Evolutionary conservation across 345 rosid species (phyloP), one percentile per base, ranked within the genome.

Genomic region (Noccaea caerulescens): DNA sequence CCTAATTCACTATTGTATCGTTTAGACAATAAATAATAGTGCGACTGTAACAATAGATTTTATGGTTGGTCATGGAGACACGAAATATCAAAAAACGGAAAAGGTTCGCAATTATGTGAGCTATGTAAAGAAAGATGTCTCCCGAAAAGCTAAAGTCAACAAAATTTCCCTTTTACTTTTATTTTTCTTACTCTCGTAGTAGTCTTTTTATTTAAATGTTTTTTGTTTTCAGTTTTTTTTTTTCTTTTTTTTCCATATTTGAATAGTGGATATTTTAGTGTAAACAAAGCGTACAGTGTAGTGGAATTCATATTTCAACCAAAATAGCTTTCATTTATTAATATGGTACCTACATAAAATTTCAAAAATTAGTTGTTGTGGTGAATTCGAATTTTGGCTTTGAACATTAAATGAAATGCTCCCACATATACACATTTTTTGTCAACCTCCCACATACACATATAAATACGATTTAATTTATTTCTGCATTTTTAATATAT

Each of bases 71-170:
- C 72, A 58, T 58, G 55, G 72, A 58, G 77, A 73, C 77, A 73
- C 50, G 60, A 58, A 66, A 58, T 66, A 66, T 73, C 32, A 66
- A 73, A 73, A 66, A 50, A 39, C 53, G 72, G 77, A 37, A 73
- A 73, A 73, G 72, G 45, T 58, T 32, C 56, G 32, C 66, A 66
- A 66, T 58, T 39, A 73, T 73, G 38, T 58, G 46, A 73, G 60
- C 67, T 58, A 58, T 50, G 3, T 64, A 66, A 66, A 66, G 52
- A 73, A 49, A 66, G 27, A 57, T 50, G 77, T 73, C 67, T 42
- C 44, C 72, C 45, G 10, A 42, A 66, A 66, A 58, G 62, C 41
- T 66, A 51, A 68, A 68, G 79, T 75, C 58, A 68, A 23, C 57
- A 68, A 6, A 34, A 52, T 43, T 68, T 27, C 16, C 47, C 64